Base-by-base conservation (phyloP, 2,329 filamentous ascomycete species). In the Lojkania enalia region DNA sequence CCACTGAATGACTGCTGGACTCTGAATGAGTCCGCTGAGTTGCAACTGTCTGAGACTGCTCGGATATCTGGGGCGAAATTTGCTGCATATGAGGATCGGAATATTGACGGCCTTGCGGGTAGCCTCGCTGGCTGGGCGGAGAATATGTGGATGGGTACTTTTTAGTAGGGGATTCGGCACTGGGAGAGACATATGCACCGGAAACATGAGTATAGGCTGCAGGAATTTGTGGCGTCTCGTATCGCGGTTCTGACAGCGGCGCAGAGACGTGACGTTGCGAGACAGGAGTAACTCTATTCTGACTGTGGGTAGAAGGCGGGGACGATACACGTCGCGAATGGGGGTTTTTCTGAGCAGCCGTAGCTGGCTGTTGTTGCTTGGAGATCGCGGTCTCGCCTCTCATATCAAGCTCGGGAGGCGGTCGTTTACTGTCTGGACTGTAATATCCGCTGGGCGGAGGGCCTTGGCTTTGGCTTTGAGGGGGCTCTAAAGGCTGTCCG, bases 191-290 rank as follows among this genome's bases (percentile, higher is more conserved):
- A 23, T 61, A 68, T 3, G 61, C 60, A 16, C 64, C 61, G 32
- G 55, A 58, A 5, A 67, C 66, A 37, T 59, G 64, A 20, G 39
- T 61, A 33, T 70, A 70, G 9, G 66, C 65, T 15, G 61, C 63
- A 21, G 66, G 66, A 37, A 70, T 68, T 13, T 60, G 60, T 37
- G 65, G 64, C 3, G 64, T 66, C 14, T 70, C 64, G 35, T 70
- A 69, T 21, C 50, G 60, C 4, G 66, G 65, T 29, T 69, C 66
- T 15, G 38, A 20, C 19, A 44, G 19, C 20, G 58, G 53, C 18
- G 56, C 54, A 35, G 52, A 58, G 1, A 55, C 49, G 20, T 53
- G 55, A 27, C 58, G 56, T 39, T 63, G 58, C 12, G 51, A 42
- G 21, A 44, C 19, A 2, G 58, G 47, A 4, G 47, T 43, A 5